Base-by-base conservation (phyloP, 108 stramenopile genomes). In the Discostella stelligeroides region DNA sequence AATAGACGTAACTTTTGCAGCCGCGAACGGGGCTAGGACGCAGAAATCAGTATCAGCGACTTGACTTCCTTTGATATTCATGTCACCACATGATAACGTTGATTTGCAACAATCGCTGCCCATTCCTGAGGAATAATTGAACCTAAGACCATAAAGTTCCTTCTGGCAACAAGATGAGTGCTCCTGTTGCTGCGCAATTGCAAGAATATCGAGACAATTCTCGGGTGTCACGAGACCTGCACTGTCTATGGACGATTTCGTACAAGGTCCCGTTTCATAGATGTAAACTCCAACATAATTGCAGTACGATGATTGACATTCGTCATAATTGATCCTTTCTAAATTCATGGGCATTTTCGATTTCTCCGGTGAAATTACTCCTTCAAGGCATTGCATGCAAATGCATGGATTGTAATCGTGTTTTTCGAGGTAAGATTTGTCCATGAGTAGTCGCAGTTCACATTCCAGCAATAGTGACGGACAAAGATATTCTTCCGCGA, bases 401-500 rank as follows among this genome's bases (percentile, higher is more conserved):
- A 80, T 59, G 60, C 79, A 80, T n/a, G 40, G 40, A 28, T 21
- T 58, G 14, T n/a, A 18, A 15, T 42, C 37, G 10, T 29, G 42
- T 43, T 46, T 59, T 23, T 49, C 41, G 14, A 53, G 39, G 20
- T 21, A 21, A 17, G 58, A 30, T 20, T 20, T 11, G 17, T 54
- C 14, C 28, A 29, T 55, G 7, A 90, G 49, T 12, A 93, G 58
- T 39, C 89, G 62, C 77, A 93, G 86, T 63, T 89, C 92, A 40
- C 84, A 85, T 68, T 93, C 89, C 46, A 84, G 62, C n/a, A 81
- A 38, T 13, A 93, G 63, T 13, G 86, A 75, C 8, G 81, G 85
- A 46, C 83, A 83, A 20, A 93, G 60, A 61, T 80, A 90, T 60
- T 93, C 89, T 80, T 90, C 88, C 10, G 86, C 89, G 30, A 93